Evolutionary conservation across 371 early-diverging fungal genomes (phyloP), one percentile per base, ranked within the genome.

Genomic region (Actinomortierella wolfii): DNA sequence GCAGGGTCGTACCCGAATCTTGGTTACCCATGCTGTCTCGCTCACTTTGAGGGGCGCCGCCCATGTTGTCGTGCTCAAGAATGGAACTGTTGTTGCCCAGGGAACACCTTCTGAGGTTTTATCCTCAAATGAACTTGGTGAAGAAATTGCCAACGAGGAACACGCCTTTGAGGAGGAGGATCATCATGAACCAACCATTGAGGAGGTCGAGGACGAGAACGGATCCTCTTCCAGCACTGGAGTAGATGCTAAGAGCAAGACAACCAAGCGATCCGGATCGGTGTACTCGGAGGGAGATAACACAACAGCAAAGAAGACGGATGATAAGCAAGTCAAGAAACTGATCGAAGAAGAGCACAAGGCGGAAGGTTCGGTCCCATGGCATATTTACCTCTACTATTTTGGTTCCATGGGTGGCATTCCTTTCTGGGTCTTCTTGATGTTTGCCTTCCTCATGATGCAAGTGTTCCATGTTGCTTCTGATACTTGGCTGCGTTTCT

Each of bases 1-100:
- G 86, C 76, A 67, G 17, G 83, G 85, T 9, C 85, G 95, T 9
- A 95, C 96, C 0, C 79, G 89, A 14, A 81, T 97, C 21, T 78
- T 97, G 26, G 95, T 93, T 1, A 94, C 95, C 0, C 93, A 97
- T 65, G 89, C 93, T 45, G 89, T 93, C 6, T 78, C 84, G 7
- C 81, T 91, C 50, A 89, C 92, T 51, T 69, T 96, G 34, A 82
- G 84, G 14, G 82, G 84, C 53, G 88, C 89, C 24, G 82, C 81
- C 29, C 85, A 86, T 60, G 80, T 94, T n/a, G 91, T 90, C 21
- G 85, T 88, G 21, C 58, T 95, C 68, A 68, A 82, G 13, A 82
- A 86, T 20, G 94, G 94, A n/a, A 56, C 66, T 5, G 84, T 94
- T 43, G 78, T 71, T 11, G 79, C 76, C 7, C 83, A 80, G 42